Evolutionary conservation across 768 basidiomycete genomes (phyloP), one percentile per base, ranked within the genome.

Genomic region (Neoboletus magnificus): DNA sequence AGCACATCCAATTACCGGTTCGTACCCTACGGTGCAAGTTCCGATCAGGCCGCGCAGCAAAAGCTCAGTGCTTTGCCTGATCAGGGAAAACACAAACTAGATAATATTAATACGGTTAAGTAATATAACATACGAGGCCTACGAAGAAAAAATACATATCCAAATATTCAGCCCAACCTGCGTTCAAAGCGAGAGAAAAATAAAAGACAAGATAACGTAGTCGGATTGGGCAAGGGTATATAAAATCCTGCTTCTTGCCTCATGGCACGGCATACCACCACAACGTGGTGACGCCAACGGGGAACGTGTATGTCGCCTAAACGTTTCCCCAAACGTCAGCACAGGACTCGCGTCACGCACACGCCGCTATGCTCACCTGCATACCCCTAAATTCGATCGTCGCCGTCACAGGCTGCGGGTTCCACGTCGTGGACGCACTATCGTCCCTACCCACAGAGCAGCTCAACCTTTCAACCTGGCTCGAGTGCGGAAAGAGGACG

Each of bases 271-370:
- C 77, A 60, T 78, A 81, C 80, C 79, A 81, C 79, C 76, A 78
- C 44, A 81, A 65, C 44, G 80, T 81, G 46, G 79, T 80, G 27
- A 90, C 83, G 27, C 89, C 89, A 15, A 89, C 86, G 2, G 88
- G 87, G 75, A 91, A 91, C 3, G 85, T 87, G 66, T 87, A 87
- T 1, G 74, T 80, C 4, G 87, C 89, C 82, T 81, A 49, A 33
- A 15, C 10, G 5, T 35, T 30, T 46, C 22, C 3, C 33, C 33
- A 16, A 33, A 12, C 29, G 37, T 61, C 32, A 63, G 41, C 29
- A 52, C 32, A 3, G 11, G 12, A 15, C 35, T 48, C 27, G 18
- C 16, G 11, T 20, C 42, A 27, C 16, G 16, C 44, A 12, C n/a
- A 45, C n/a, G 3, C 39, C 30, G 3, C 5, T n/a, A 42, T 4